phyloP scores from a whole-genome alignment of 441 rosid species.

The Viola pubescens region DNA sequence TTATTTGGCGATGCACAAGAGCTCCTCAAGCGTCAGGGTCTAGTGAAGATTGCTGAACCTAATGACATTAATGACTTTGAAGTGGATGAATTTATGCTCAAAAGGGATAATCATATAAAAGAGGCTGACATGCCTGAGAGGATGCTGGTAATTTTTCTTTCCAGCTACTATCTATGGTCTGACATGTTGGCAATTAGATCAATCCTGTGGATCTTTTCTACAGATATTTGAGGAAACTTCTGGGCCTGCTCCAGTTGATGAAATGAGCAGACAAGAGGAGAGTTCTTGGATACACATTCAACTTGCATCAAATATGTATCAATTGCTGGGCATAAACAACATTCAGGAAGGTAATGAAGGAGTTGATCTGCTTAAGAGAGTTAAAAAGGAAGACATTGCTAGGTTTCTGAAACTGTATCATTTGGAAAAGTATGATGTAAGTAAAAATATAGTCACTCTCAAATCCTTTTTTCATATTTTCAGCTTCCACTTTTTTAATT shows the following conservation, averaged over 20 bases:
- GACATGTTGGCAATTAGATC: too few relatives aligned
- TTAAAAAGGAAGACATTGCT: constrained; percentile 45
- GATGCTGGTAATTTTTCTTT: constrained; percentile 58
- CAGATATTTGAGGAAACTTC: constrained; percentile 77
- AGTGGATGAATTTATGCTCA: constrained; percentile 91
- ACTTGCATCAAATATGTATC: constrained; percentile 18
- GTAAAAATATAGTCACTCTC: constrained; percentile 16
- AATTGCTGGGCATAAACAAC: too few relatives aligned
- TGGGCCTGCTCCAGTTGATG: constrained; percentile 57
- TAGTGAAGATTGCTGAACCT: constrained; percentile 86
- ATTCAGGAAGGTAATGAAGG: constrained; percentile 28
- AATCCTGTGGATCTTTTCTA: constrained; percentile 3
- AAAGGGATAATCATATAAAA: constrained; percentile 77
- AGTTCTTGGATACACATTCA: constrained; percentile 68
- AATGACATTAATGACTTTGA: constrained; percentile 28
- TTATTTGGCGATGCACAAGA: constrained; percentile 89
- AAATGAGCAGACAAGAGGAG: constrained; percentile 40
- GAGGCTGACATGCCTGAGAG: constrained; percentile 82
- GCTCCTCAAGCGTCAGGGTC: constrained; percentile 49
- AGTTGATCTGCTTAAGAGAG: constrained; percentile 29
- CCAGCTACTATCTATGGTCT: neutral
- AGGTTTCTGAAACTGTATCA: constrained; percentile 67
- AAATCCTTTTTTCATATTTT: neutral
- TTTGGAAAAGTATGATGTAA: constrained; percentile 85
- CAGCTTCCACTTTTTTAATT: neutral